Percentiles rank a stretch among this genome's conserved stretches.
These are phyloP conservation scores for Hanseniaspora sp. DNA, from an alignment of 1,139 yeast species.

Conservation along the genomic window DNA sequence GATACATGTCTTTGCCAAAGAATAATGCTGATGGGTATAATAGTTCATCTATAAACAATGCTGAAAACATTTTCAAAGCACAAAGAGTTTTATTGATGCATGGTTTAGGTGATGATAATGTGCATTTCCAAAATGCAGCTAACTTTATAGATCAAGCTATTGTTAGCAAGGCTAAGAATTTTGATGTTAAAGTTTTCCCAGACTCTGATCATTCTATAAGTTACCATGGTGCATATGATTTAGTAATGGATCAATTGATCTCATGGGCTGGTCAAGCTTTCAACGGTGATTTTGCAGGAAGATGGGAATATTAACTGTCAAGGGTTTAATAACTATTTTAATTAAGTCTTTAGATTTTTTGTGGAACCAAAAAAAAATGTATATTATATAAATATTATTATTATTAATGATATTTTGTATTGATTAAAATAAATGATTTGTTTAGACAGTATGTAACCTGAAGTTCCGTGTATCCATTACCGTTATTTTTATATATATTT, in stretches of 20 bases:
- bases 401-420: too few relatives aligned
- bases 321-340: too few relatives aligned
- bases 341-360: not conserved
- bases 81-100: constrained; percentile 59
- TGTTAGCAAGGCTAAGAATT: constrained; percentile 50
- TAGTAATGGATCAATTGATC: constrained; percentile 55
- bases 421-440: too few relatives aligned
- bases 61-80: constrained; percentile 36
- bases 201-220: constrained; percentile 65
- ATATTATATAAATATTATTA: too few relatives aligned
- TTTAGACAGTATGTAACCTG: too few relatives aligned
- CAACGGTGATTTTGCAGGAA: constrained; percentile 33
- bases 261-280: constrained; percentile 50
- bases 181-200: constrained; percentile 65
- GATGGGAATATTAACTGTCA: constrained; percentile 12
- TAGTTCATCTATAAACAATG: constrained; percentile 43
- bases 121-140: constrained; percentile 62
- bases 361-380: too few relatives aligned
- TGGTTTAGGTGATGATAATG: constrained; percentile 77
- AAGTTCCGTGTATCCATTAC: too few relatives aligned
- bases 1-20: constrained; percentile 64
- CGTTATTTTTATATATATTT: too few relatives aligned
- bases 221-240: constrained; percentile 57
- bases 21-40: constrained; percentile 49
- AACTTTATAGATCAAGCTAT: constrained; percentile 54